Evolutionary conservation across 139 green algal species (phyloP).

Genomic region (Auxenochlorella protothecoides): DNA sequence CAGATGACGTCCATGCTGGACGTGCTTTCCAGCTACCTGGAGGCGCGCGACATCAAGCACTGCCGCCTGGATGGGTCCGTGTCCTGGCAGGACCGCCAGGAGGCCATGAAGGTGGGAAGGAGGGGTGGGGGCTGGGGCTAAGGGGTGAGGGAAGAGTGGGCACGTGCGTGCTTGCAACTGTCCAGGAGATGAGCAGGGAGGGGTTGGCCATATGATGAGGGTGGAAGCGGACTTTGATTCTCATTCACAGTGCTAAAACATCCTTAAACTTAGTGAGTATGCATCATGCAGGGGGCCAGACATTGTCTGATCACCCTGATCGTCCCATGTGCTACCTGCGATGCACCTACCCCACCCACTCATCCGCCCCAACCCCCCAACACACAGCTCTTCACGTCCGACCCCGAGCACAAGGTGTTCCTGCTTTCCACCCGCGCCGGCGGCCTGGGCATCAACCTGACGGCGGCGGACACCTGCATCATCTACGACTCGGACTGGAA

Average conservation of each 20-base stretch:
- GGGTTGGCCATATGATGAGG: too few relatives aligned
- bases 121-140: background rate
- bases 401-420: constrained; percentile 55
- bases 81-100: constrained; percentile 56
- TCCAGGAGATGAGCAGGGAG: too few relatives aligned
- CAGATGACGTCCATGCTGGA: constrained; percentile 99
- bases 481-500: constrained; percentile 95
- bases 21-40: constrained; percentile 84
- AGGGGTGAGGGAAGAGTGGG: too few relatives aligned
- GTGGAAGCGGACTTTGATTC: too few relatives aligned
- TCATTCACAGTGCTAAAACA: too few relatives aligned
- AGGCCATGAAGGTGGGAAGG: constrained; percentile 23
- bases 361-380: too few relatives aligned
- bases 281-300: too few relatives aligned
- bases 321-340: too few relatives aligned
- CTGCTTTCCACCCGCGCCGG: constrained; percentile 93
- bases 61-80: constrained; percentile 86
- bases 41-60: constrained; percentile 58
- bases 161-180: too few relatives aligned
- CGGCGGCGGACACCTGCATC: constrained; percentile 84
- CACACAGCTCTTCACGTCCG: background rate
- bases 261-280: too few relatives aligned
- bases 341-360: too few relatives aligned
- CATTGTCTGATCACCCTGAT: too few relatives aligned
- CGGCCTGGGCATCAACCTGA: constrained; percentile 92